Evolutionary conservation across 2,329 filamentous ascomycete species (phyloP), one percentile per base, ranked within the genome.

Genomic region (Colletotrichum destructivum): DNA sequence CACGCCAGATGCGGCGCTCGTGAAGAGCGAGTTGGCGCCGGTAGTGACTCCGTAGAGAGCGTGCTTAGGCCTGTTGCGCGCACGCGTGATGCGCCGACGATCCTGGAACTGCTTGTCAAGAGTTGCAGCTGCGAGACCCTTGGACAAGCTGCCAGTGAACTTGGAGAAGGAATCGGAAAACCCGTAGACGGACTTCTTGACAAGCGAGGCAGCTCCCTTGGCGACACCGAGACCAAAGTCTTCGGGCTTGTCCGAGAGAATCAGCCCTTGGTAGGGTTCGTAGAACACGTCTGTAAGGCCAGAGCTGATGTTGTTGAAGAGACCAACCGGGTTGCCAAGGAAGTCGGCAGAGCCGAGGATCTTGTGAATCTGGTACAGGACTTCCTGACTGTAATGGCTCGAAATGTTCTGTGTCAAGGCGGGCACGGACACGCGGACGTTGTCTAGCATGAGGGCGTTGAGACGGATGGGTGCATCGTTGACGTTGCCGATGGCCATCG

Each of bases 101-200:
- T 98, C 95, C 81, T 99, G 97, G 85, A 98, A 99, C 80, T 99
- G 96, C 82, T 99, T 98, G 85, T 99, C 96, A 75, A 99, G 89
- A 6, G 96, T 98, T 21, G 96, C 96, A 44, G 95, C 96, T 2
- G 96, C 95, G 59, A 99, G 90, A 71, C 96, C 96, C 84, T 99
- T 99, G 76, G 95, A 97, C 82, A 99, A 93, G 81, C 94, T 97
- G 64, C 97, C 97, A 1, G 97, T 99, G 80, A 98, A 94, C 80
- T 99, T 99, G 76, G 95, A 96, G 84, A 99, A 95, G 78, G 94
- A 98, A 85, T 99, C 97, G 1, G 93, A 97, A 80, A 99, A 94
- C 56, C 96, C 97, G 82, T 98, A 99, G 13, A 99, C 96, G 0
- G 95, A 97, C 84, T 99, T 99, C 88, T 99, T 99, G 76, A 98